Percentiles rank a stretch among this genome's conserved stretches.
Evolutionary conservation across 2,329 filamentous ascomycete species (phyloP).

Genomic region (Aspergillus clavatus): DNA sequence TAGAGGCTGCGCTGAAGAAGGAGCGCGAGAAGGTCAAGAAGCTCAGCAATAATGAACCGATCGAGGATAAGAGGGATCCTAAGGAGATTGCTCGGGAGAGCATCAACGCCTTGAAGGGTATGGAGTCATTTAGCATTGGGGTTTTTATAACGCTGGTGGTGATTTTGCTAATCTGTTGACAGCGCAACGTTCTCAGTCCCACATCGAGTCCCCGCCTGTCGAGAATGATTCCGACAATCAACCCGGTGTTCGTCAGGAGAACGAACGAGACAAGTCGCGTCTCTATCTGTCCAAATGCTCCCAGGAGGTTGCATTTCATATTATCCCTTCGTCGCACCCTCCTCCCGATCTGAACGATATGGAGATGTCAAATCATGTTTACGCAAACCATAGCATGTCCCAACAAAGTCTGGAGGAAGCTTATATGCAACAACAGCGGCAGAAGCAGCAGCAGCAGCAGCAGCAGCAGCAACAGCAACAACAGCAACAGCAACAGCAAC

Average conservation of each 20-base stretch:
- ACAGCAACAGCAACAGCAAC: slow-evolving; percentile 44
- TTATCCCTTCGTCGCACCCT: slow-evolving; percentile 60
- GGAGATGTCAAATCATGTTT: slow-evolving; percentile 42
- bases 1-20: slow-evolving; percentile 82
- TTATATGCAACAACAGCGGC: slow-evolving; percentile 54
- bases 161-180: slow-evolving; percentile 4
- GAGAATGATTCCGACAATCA: slow-evolving; percentile 39
- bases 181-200: slow-evolving; percentile 45
- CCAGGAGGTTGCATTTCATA: slow-evolving; percentile 63
- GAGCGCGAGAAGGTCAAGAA: slow-evolving; percentile 67
- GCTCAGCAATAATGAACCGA: slow-evolving; percentile 47
- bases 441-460: slow-evolving; percentile 46
- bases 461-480: slow-evolving; percentile 49
- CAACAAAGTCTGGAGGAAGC: slow-evolving; percentile 56
- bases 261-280: slow-evolving; percentile 58
- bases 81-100: slow-evolving; percentile 45
- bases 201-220: slow-evolving; percentile 50
- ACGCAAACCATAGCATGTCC: slow-evolving; percentile 48
- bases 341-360: slow-evolving; percentile 48
- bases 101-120: slow-evolving; percentile 39
- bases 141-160: neutral
- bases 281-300: slow-evolving; percentile 62
- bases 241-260: slow-evolving; percentile 52
- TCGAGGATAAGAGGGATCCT: slow-evolving; percentile 43
- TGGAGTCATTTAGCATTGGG: slow-evolving; percentile 5